Percentiles rank a stretch among this genome's conserved stretches.
phyloP scores from a whole-genome alignment of 2,329 filamentous ascomycete genomes.

The Cercospora nicotianae region DNA sequence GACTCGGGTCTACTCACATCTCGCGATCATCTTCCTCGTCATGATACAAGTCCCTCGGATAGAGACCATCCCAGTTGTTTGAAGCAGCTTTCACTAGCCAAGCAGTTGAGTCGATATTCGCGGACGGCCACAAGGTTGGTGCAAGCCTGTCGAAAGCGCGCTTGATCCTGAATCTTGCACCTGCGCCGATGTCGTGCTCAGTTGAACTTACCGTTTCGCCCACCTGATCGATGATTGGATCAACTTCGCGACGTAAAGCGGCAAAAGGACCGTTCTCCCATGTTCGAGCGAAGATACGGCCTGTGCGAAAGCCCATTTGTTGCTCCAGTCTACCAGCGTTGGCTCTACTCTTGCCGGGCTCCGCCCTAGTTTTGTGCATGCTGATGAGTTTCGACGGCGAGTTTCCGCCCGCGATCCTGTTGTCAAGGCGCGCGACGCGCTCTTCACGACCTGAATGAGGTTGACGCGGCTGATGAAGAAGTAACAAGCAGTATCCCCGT shows the following conservation, averaged over 20 bases:
- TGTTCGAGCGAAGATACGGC: neutral
- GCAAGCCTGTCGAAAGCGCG: neutral
- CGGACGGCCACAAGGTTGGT: neutral
- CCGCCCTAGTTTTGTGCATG: neutral
- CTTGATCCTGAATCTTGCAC: neutral
- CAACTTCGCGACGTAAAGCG: neutral
- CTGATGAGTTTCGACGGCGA: neutral
- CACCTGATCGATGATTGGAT: neutral
- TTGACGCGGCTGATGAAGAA: neutral
- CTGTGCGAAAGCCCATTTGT: neutral
- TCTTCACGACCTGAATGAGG: no score
- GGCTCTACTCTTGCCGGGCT: neutral
- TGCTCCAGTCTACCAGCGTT: neutral
- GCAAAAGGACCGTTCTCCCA: neutral
- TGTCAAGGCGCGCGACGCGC: neutral
- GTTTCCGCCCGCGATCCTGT: neutral
- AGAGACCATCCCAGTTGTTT: slow-evolving; percentile 7
- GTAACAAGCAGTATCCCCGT: neutral
- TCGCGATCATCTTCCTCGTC: neutral
- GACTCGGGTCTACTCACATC: neutral
- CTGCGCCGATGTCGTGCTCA: neutral
- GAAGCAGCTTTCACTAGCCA: slow-evolving; percentile 6
- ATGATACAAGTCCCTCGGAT: neutral
- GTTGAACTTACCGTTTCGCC: neutral
- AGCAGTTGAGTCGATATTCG: neutral